Conservation (phyloP, 202 grass and related monocot species). For the Zoysia matrella region DNA sequence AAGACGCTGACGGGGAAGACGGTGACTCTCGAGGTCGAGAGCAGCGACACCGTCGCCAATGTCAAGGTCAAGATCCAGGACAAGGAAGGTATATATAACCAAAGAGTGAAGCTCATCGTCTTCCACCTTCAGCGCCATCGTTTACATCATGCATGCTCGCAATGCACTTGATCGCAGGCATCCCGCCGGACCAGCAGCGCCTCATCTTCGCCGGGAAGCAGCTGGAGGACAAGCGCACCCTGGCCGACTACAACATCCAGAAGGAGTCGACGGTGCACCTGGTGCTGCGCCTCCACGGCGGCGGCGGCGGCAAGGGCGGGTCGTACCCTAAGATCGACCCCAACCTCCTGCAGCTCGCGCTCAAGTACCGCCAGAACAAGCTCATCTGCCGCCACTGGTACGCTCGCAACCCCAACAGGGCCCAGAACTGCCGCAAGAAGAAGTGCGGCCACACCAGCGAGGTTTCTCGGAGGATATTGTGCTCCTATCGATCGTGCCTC, state of each 20-base stretch:
- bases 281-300: too few species aligned
- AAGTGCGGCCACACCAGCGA: neutral
- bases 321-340: too few species aligned
- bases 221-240: constrained; percentile 60
- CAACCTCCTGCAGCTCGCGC: too few species aligned
- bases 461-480: too few species aligned
- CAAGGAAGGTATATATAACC: constrained; percentile 39
- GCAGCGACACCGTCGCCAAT: constrained; percentile 95
- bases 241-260: neutral
- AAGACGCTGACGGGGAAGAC: constrained; percentile 90
- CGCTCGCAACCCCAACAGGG: constrained; percentile 1
- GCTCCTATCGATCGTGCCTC: too few species aligned
- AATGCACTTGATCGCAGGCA: constrained; percentile 27
- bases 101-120: too few species aligned
- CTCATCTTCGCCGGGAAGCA: constrained; percentile 98
- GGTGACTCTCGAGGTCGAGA: constrained; percentile 89
- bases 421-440: constrained; percentile 26
- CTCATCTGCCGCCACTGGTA: neutral
- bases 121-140: too few species aligned
- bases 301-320: too few species aligned
- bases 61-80: constrained; percentile 96
- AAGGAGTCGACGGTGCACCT: too few species aligned
- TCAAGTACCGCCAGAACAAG: too few species aligned
- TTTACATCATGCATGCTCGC: too few species aligned
- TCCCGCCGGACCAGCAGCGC: constrained; percentile 94